Evolutionary conservation across 495 filamentous ascomycete genomes (phyloP).

Genomic region (Aspergillus heteromorphus): DNA sequence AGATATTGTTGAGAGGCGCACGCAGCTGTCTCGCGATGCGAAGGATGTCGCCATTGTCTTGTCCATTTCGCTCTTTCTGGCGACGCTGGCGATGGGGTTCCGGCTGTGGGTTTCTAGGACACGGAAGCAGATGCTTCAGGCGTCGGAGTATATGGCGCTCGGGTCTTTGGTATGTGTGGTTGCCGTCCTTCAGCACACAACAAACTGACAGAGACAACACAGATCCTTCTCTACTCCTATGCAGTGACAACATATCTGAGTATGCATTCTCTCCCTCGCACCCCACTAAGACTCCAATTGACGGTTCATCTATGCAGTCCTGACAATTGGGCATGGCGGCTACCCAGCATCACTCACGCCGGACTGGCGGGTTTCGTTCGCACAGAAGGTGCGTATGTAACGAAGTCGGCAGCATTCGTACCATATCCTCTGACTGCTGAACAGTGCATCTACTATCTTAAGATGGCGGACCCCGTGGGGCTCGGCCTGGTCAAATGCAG

Average conservation of each 20-base stretch:
- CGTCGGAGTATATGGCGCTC: background rate
- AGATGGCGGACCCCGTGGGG: background rate
- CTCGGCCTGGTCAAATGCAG: slow-evolving; percentile 2
- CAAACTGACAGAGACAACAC: background rate
- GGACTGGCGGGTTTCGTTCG: background rate
- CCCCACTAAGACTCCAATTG: background rate
- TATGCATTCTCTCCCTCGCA: background rate
- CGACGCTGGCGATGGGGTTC: slow-evolving; percentile 1
- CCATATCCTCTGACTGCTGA: background rate
- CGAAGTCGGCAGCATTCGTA: background rate
- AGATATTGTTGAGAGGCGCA: background rate
- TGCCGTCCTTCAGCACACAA: background rate
- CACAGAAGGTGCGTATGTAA: background rate
- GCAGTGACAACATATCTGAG: background rate
- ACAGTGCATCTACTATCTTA: background rate
- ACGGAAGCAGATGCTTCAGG: background rate
- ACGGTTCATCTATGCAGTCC: background rate
- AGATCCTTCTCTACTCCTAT: slow-evolving; percentile 5
- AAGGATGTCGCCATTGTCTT: slow-evolving; percentile 1
- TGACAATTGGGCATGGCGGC: slow-evolving; percentile 2
- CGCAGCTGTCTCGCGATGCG: slow-evolving; percentile 1
- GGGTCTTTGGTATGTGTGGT: background rate
- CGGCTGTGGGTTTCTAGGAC: background rate
- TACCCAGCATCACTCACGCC: background rate
- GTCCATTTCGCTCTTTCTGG: slow-evolving; percentile 4